phyloP scores from a whole-genome alignment of 2,329 filamentous ascomycete species.

The Torrubiella hemipterigena region DNA sequence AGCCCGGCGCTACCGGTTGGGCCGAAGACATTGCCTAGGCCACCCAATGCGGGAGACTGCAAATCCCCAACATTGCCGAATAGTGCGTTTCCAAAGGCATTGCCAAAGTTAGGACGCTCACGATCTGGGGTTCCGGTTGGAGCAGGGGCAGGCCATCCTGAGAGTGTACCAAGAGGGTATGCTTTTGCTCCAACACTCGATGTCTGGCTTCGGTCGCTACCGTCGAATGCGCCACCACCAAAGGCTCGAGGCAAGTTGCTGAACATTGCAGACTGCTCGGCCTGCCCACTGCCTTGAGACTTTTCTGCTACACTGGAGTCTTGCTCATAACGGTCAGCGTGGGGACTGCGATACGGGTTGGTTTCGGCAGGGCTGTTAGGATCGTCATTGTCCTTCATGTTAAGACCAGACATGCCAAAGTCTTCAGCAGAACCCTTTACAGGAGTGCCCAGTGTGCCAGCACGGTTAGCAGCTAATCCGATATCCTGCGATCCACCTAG shows the following conservation, averaged over 20 bases:
- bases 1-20: constrained; percentile 41
- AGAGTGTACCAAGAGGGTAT: constrained; percentile 53
- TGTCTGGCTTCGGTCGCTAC: constrained; percentile 84
- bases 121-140: constrained; percentile 56
- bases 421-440: constrained; percentile 43
- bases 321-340: constrained; percentile 60
- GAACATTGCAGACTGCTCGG: constrained; percentile 35
- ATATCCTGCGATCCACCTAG: constrained; percentile 66
- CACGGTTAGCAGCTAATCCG: constrained; percentile 28
- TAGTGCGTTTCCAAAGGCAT: constrained; percentile 65
- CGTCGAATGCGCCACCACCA: constrained; percentile 42
- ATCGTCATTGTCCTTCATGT: constrained; percentile 48
- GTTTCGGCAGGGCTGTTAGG: constrained; percentile 87
- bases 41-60: constrained; percentile 60
- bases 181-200: constrained; percentile 75
- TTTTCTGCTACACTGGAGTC: constrained; percentile 40
- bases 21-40: constrained; percentile 59
- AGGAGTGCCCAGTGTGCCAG: constrained; percentile 38
- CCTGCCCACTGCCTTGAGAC: constrained; percentile 26
- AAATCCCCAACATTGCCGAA: constrained; percentile 69
- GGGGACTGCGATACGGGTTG: constrained; percentile 89
- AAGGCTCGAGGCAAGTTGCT: constrained; percentile 42
- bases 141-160: constrained; percentile 47
- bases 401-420: constrained; percentile 51
- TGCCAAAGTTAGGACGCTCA: constrained; percentile 41